Evolutionary conservation across 2,329 filamentous ascomycete species (phyloP), one percentile per base, ranked within the genome.

Genomic region (Nakataea oryzae): DNA sequence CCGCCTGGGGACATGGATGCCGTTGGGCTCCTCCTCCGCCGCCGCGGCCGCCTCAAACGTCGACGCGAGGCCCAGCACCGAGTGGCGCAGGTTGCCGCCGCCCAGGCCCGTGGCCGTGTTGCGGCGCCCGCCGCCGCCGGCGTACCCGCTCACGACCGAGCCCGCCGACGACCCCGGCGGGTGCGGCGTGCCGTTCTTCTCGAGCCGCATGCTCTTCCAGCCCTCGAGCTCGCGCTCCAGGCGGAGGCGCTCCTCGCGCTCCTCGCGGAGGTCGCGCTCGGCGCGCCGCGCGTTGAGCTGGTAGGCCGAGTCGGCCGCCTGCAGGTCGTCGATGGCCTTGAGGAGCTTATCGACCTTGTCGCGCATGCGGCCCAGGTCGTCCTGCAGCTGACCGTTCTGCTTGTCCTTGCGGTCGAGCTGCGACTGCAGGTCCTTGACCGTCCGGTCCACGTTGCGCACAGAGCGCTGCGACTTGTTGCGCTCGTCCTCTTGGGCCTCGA

Each of bases 371-470:
- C 81, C 80, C 63, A 96, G 83, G 69, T 97, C 95, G 61, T 97
- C 93, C 62, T 86, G 83, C 24, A 96, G 81, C 70, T 95, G 88
- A 6, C 80, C 71, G 69, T 93, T 91, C 68, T 90, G 86, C 77
- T 96, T 97, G 67, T 97, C 93, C 68, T 92, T 91, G 68, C 95
- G 90, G 58, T 96, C 92, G 67, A 99, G 89, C 74, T 97, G 93
- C 28, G 86, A 82, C 74, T 97, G 91, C 28, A 97, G 83, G 74
- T 97, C 95, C 74, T 95, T 95, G 70, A 97, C 92, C 1, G 87
- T 91, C 65, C 93, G 91, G 76, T 97, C 95, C 29, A 97, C 88
- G 71, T 96, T 96, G 69, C 95, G 92, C 27, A 91, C 87, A 59
- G 89, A 93, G 63, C 93, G 90, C 69, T 93, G 90, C 64, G 93